Evolutionary conservation across 1,284 basidiomycete genomes (phyloP).

Genomic region (Ustilago shanxiensis): DNA sequence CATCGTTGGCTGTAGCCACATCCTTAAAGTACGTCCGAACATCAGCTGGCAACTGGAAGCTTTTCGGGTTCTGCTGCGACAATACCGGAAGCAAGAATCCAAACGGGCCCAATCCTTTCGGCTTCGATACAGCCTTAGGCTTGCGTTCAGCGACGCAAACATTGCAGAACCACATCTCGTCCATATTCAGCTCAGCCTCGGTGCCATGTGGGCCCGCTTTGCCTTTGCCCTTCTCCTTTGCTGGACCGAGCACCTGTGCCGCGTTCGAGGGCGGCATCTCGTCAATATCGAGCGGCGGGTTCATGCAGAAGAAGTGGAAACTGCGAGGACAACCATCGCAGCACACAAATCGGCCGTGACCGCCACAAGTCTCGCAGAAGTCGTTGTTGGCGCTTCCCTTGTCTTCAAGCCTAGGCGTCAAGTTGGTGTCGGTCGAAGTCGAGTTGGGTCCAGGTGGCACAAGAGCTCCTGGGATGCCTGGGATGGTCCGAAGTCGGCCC

Average conservation of each 20-base stretch:
- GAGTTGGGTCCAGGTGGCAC: slow-evolving; percentile 24
- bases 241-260: slow-evolving; percentile 39
- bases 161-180: slow-evolving; percentile 93
- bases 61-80: slow-evolving; percentile 78
- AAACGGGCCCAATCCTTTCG: slow-evolving; percentile 67
- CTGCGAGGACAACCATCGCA: slow-evolving; percentile 97
- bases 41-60: slow-evolving; percentile 90
- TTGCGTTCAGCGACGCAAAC: slow-evolving; percentile 74
- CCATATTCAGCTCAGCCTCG: slow-evolving; percentile 64
- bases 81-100: slow-evolving; percentile 78
- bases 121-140: slow-evolving; percentile 32
- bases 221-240: slow-evolving; percentile 40
- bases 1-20: slow-evolving; percentile 68
- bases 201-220: slow-evolving; percentile 29
- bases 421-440: slow-evolving; percentile 23
- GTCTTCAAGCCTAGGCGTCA: slow-evolving; percentile 39
- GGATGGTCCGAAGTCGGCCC: slow-evolving; percentile 39
- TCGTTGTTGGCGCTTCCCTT: slow-evolving; percentile 82
- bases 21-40: slow-evolving; percentile 87
- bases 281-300: slow-evolving; percentile 89
- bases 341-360: slow-evolving; percentile 78
- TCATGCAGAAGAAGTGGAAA: slow-evolving; percentile 95
- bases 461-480: slow-evolving; percentile 44
- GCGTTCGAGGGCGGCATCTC: slow-evolving; percentile 76
- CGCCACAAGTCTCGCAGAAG: slow-evolving; percentile 89